Evolutionary conservation across 1,139 yeast genomes (phyloP).

Genomic region (Yamadazyma kanchanaburiensis): DNA sequence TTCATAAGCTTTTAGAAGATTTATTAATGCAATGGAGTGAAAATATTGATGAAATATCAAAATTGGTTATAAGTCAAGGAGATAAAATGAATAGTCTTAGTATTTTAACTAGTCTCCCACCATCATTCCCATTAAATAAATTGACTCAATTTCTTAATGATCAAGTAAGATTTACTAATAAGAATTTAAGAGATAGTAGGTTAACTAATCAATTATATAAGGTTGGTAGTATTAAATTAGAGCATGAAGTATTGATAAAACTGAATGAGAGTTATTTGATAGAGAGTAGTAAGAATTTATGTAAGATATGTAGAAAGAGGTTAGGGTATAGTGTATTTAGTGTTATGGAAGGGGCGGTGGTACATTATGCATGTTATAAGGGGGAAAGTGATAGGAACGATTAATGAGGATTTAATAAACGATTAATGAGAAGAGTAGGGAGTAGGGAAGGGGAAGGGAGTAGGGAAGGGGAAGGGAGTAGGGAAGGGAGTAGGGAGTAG

Average conservation of each 20-base stretch:
- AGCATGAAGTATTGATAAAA: constrained; percentile 33
- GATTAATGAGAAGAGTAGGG: too few relatives aligned
- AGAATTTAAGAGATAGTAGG: constrained; percentile 23
- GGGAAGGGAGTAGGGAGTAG: too few relatives aligned
- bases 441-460: too few relatives aligned
- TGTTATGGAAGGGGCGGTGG: constrained; percentile 48
- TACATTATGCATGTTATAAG: constrained; percentile 65
- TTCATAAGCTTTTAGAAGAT: constrained; percentile 39
- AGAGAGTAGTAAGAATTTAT: constrained; percentile 38
- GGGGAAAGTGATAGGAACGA: constrained; percentile 1
- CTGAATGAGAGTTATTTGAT: constrained; percentile 34
- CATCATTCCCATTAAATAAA: constrained; percentile 41
- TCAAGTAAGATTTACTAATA: constrained; percentile 37
- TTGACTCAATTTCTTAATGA: constrained; percentile 44
- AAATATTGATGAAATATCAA: constrained; percentile 37
- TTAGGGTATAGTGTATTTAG: constrained; percentile 64
- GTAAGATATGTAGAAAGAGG: constrained; percentile 58
- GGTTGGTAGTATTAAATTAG: constrained; percentile 32
- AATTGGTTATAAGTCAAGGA: constrained; percentile 47
- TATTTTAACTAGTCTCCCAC: constrained; percentile 52
- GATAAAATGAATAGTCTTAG: constrained; percentile 49
- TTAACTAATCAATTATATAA: constrained; percentile 33
- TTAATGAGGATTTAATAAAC: too few relatives aligned
- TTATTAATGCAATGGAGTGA: constrained; percentile 29
- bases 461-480: too few relatives aligned